Base-by-base conservation (phyloP, 176 grass and related monocot species). In the Chrysopogon serrulatus region DNA sequence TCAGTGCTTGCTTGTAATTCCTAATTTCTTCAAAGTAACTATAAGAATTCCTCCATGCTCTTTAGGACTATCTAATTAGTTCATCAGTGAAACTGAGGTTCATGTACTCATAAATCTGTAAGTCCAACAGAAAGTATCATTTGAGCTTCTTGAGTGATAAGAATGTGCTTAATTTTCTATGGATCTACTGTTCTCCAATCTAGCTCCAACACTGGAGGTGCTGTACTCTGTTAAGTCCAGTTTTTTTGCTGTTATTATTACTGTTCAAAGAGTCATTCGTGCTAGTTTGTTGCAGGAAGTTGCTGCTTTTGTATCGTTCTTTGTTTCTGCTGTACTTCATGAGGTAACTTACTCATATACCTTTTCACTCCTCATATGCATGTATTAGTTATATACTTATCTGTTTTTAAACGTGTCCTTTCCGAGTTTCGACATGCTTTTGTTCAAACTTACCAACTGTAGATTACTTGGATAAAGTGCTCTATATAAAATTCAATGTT, bases 311-410 rank as follows among this genome's bases (percentile, higher is more conserved):
- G 87, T 98, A 86, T 94, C 96, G 21, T 98, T 98, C 82, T 86
- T 98, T 77, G 78, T 95, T 85, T 98, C 96, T 85, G 96, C 96
- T 43, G 41, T 92, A 78, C 89, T 98, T 83, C 96, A 98, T 77
- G 93, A 98, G 96, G 96, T 98, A 91, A 70, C 42, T 57, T 78
- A 19, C 54, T 48, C 37, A 33, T 89, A 39, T 27, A 21, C 19
- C 16, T 43, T 34, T 10, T 57, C 24, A 5, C 28, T 14, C 16
- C 19, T 72, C 17, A 19, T 59, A 28, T 51, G 48, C 30, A 34
- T 24, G 76, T 5, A 33, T 10, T 76, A 75, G 28, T 47, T 60
- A 60, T 78, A 10, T 47, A 36, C 26, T 23, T 10, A 26, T 79
- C 34, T 28, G 12, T 35, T 80, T 14, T 53, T 28, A 54, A 36